A percentile compares a stretch with the other conserved stretches of the same genome.
These are phyloP conservation scores for Macrocybe sp. DNA, from an alignment of 1,284 basidiomycete genomes.

Conservation along the genomic window DNA sequence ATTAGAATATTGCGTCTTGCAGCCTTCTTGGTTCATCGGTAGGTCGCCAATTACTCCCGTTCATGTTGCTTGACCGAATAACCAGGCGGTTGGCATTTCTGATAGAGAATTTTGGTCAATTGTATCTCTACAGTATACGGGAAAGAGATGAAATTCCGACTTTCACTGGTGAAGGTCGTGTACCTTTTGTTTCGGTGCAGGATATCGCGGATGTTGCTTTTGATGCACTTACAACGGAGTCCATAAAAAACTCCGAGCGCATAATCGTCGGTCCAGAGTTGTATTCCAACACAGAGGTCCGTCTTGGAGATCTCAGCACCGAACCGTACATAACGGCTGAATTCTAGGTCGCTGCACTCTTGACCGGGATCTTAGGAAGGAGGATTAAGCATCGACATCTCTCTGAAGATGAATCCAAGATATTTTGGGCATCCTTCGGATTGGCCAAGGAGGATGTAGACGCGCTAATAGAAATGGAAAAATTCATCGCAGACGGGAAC, in stretches of 20 bases:
- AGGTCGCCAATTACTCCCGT: neutral
- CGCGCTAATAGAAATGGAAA: constrained; percentile 8
- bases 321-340: neutral
- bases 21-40: constrained; percentile 29
- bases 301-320: neutral
- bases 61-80: too few species aligned
- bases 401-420: constrained; percentile 6
- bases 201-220: constrained; percentile 23
- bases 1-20: constrained; percentile 24
- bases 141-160: constrained; percentile 14
- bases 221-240: constrained; percentile 17
- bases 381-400: constrained; percentile 12
- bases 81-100: neutral
- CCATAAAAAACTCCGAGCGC: constrained; percentile 17
- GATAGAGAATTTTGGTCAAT: constrained; percentile 17
- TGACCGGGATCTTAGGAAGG: constrained; percentile 13
- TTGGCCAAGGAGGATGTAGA: constrained; percentile 9
- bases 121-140: constrained; percentile 12
- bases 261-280: constrained; percentile 23
- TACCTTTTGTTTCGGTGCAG: constrained; percentile 19
- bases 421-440: constrained; percentile 7
- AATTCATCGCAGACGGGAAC: constrained; percentile 6
- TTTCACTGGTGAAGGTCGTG: constrained; percentile 15
- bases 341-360: constrained; percentile 9
- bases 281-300: constrained; percentile 19